Evolutionary conservation across 345 rosid genomes (phyloP).

Genomic region (Eucalyptus fibrosa): DNA sequence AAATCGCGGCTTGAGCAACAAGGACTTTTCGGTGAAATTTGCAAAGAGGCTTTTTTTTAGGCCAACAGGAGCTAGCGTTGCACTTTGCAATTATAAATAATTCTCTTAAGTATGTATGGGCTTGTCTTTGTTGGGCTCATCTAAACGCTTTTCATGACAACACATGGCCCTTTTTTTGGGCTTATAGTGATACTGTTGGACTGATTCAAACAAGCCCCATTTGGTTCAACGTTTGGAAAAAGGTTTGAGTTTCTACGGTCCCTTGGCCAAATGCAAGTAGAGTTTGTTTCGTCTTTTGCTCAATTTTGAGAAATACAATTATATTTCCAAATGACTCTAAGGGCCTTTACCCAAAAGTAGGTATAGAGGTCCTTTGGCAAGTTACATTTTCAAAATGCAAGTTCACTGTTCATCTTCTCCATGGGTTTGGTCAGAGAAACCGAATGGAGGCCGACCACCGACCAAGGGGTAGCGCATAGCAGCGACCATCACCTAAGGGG

Average conservation of each 20-base stretch:
- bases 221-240: too few species aligned
- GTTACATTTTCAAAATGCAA: too few species aligned
- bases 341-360: accelerated
- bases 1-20: neutral
- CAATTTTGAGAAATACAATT: too few species aligned
- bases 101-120: neutral
- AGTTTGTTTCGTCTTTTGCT: too few species aligned
- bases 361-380: too few species aligned
- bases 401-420: too few species aligned
- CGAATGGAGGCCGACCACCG: accelerated
- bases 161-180: neutral
- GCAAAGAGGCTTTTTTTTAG: neutral
- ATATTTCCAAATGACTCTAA: too few species aligned
- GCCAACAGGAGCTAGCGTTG: neutral
- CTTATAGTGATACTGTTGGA: neutral
- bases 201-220: neutral
- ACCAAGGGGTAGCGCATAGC: too few species aligned
- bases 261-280: too few species aligned
- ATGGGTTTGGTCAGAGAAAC: too few species aligned
- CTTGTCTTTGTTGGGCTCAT: neutral
- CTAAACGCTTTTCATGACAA: neutral
- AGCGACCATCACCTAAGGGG: too few species aligned
- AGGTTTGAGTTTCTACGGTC: too few species aligned
- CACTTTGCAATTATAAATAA: neutral
- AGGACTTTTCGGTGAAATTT: neutral